Evolutionary conservation across 2,329 filamentous ascomycete species (phyloP).

Genomic region (Fusarium liriodendri): DNA sequence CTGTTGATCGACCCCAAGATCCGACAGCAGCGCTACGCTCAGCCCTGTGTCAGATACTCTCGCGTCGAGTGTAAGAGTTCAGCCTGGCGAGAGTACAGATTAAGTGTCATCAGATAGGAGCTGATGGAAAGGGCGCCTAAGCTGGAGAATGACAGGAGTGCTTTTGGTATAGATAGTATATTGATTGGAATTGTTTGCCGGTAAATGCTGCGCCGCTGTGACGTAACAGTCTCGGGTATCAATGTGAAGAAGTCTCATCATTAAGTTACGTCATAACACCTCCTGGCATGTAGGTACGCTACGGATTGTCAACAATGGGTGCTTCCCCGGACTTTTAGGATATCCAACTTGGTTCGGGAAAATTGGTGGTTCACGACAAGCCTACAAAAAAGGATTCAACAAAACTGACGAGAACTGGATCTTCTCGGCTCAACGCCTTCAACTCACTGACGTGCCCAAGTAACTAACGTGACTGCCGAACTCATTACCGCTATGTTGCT

Average conservation of each 20-base stretch:
- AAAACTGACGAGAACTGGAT: constrained; percentile 60
- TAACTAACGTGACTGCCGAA: constrained; percentile 86
- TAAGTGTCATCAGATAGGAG: neutral
- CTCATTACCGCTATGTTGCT: constrained; percentile 71
- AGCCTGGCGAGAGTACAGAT: neutral
- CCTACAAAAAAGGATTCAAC: constrained; percentile 47
- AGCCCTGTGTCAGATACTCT: constrained; percentile 11
- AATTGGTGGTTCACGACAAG: neutral
- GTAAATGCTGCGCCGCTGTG: neutral
- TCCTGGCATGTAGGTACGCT: constrained; percentile 79
- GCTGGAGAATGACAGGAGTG: neutral
- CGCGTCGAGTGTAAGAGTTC: neutral
- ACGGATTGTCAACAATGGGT: constrained; percentile 92
- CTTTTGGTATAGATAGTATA: neutral
- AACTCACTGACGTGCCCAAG: constrained; percentile 72
- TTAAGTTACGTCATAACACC: constrained; percentile 48
- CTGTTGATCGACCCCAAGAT: constrained; percentile 9
- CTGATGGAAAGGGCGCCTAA: neutral
- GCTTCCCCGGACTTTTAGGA: constrained; percentile 86
- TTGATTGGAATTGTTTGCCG: neutral
- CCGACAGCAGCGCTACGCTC: constrained; percentile 2
- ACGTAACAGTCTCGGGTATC: neutral
- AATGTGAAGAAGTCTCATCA: neutral
- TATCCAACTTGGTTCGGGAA: neutral
- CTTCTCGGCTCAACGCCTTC: constrained; percentile 85